Evolutionary conservation across 208 protist genomes (phyloP).

Genomic region (Trypanosoma avium): DNA sequence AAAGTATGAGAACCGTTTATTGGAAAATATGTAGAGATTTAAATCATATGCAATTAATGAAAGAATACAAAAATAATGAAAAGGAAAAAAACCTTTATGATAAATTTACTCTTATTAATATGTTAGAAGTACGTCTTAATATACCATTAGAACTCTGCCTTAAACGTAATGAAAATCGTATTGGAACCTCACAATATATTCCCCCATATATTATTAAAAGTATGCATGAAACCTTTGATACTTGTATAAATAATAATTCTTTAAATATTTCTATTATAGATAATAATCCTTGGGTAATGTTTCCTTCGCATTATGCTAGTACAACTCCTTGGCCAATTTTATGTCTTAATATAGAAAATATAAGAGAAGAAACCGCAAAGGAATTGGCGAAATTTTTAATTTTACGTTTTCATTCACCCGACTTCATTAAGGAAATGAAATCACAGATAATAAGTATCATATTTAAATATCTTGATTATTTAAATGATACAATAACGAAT

Average conservation of each 20-base stretch:
- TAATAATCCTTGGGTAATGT: slow-evolving; percentile 20
- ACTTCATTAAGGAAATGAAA: slow-evolving; percentile 14
- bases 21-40: slow-evolving; percentile 54
- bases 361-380: neutral
- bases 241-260: slow-evolving; percentile 7
- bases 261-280: neutral
- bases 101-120: slow-evolving; percentile 11
- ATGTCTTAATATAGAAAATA: slow-evolving; percentile 1
- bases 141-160: slow-evolving; percentile 47
- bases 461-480: no score
- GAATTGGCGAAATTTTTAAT: slow-evolving; percentile 11
- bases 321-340: slow-evolving; percentile 22
- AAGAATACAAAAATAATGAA: neutral
- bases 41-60: neutral
- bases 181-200: slow-evolving; percentile 25
- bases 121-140: slow-evolving; percentile 55
- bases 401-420: neutral
- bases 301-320: slow-evolving; percentile 3
- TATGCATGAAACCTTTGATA: slow-evolving; percentile 59
- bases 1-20: slow-evolving; percentile 76
- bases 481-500: neutral
- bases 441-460: no score
- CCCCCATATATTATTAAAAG: slow-evolving; percentile 47
- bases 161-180: slow-evolving; percentile 39
- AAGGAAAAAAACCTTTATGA: neutral